Percentiles rank a stretch among this genome's conserved stretches.
Conservation (phyloP, 805 yeast genomes). For the Spathaspora girioi region DNA sequence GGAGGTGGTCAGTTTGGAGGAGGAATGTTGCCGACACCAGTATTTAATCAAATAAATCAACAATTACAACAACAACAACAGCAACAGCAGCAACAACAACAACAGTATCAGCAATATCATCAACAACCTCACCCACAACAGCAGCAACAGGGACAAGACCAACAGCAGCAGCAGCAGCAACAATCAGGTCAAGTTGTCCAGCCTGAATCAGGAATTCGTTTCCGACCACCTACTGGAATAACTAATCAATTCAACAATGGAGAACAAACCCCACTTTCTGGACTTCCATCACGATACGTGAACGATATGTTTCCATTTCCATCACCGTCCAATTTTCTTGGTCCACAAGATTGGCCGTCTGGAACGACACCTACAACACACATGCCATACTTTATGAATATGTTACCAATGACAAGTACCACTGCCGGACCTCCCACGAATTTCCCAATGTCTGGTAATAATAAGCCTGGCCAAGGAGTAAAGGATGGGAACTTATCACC, state of each 20-base stretch:
- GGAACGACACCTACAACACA: slow-evolving; percentile 36
- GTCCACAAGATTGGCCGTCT: slow-evolving; percentile 45
- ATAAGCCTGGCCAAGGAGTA: neutral
- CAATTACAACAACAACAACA: slow-evolving; percentile 12
- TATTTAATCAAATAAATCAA: slow-evolving; percentile 27
- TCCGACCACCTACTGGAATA: slow-evolving; percentile 1
- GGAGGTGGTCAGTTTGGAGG: neutral
- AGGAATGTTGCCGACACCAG: slow-evolving; percentile 27
- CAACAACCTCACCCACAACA: slow-evolving; percentile 6
- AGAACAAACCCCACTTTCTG: slow-evolving; percentile 70
- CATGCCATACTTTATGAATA: slow-evolving; percentile 33
- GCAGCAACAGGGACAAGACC: slow-evolving; percentile 11
- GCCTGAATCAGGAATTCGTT: slow-evolving; percentile 16
- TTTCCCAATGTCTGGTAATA: neutral
- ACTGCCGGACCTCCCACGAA: neutral
- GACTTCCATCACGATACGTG: slow-evolving; percentile 54
- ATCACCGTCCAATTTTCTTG: slow-evolving; percentile 55
- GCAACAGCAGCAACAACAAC: slow-evolving; percentile 7
- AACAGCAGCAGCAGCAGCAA: slow-evolving; percentile 12
- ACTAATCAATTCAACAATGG: slow-evolving; percentile 23
- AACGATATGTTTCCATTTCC: slow-evolving; percentile 80
- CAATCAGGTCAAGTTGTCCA: slow-evolving; percentile 6
- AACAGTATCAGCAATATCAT: slow-evolving; percentile 16
- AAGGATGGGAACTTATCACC: slow-evolving; percentile 4
- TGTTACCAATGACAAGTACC: slow-evolving; percentile 19